phyloP scores from a whole-genome alignment of 2,329 filamentous ascomycete species.

The Xylaria polymorpha region DNA sequence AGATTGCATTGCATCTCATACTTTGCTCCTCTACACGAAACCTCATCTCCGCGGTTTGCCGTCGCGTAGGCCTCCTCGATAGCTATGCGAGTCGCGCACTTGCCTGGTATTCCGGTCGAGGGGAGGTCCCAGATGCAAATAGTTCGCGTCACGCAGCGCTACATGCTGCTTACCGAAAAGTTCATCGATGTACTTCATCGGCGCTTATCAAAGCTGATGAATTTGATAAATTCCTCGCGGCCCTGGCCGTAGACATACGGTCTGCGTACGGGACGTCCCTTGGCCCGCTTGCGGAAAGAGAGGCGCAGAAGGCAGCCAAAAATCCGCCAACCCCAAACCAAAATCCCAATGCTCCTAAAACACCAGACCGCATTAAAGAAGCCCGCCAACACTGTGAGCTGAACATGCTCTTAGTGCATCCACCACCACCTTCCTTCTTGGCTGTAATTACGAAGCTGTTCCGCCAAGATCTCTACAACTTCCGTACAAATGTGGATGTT shows the following conservation, averaged over 20 bases:
- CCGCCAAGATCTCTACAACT: conserved; percentile 65
- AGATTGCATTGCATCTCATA: conserved; percentile 71
- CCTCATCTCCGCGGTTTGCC: conserved; percentile 76
- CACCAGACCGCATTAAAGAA: conserved; percentile 53
- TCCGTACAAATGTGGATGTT: conserved; percentile 71
- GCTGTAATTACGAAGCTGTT: conserved; percentile 75
- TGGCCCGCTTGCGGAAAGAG: conserved; percentile 57
- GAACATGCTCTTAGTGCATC: conserved; percentile 61
- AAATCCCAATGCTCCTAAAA: conserved; percentile 48
- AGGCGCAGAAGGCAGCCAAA: conserved; percentile 59
- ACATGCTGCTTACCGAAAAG: conserved; percentile 66
- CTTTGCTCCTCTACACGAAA: conserved; percentile 80
- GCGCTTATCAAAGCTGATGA: conserved; percentile 69
- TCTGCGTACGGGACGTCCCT: conserved; percentile 61
- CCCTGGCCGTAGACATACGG: conserved; percentile 62
- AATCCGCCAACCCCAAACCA: conserved; percentile 58
- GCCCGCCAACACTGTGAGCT: conserved; percentile 63
- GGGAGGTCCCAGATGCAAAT: conserved; percentile 57
- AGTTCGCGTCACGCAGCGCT: conserved; percentile 63
- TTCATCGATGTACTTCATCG: conserved; percentile 62
- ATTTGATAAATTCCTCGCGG: conserved; percentile 70
- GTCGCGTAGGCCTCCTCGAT: conserved; percentile 70
- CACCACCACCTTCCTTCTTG: conserved; percentile 61
- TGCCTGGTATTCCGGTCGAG: conserved; percentile 61
- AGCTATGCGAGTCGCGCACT: conserved; percentile 60